Evolutionary conservation across 73 alveolate genomes (phyloP).

Genomic region (Tetrahymena elliotti): DNA sequence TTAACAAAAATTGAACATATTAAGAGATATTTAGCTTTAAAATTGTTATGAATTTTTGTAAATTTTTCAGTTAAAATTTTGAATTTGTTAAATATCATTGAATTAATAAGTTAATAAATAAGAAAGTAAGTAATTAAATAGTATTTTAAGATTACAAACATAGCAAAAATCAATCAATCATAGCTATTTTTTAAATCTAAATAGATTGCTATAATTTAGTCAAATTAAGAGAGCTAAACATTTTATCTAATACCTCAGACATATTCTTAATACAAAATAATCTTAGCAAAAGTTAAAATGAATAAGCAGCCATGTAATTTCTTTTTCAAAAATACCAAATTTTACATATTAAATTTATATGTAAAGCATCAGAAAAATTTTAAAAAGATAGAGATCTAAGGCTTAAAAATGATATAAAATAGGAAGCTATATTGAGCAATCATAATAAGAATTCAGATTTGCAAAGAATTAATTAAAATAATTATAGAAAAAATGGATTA

Average conservation of each 20-base stretch:
- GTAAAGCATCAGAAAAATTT: background rate
- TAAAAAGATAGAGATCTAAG: background rate
- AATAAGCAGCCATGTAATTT: background rate
- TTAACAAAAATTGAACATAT: no score
- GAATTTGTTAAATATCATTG: background rate
- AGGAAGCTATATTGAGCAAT: background rate
- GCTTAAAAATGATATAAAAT: background rate
- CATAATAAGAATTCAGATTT: background rate
- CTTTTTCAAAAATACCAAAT: no score
- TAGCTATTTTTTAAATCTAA: no score
- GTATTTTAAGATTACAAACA: background rate
- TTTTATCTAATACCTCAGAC: background rate
- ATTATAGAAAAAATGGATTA: background rate
- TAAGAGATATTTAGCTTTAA: no score
- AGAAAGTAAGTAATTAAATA: background rate
- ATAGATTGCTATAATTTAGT: background rate
- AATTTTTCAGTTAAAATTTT: background rate
- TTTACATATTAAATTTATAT: background rate
- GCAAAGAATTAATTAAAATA: background rate
- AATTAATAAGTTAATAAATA: background rate
- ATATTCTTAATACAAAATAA: no score
- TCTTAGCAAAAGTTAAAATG: background rate
- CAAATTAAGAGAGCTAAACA: background rate
- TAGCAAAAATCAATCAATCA: background rate
- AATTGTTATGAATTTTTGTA: background rate